Evolutionary conservation across 1,284 basidiomycete species (phyloP).

Genomic region (Marasmius oreades): DNA sequence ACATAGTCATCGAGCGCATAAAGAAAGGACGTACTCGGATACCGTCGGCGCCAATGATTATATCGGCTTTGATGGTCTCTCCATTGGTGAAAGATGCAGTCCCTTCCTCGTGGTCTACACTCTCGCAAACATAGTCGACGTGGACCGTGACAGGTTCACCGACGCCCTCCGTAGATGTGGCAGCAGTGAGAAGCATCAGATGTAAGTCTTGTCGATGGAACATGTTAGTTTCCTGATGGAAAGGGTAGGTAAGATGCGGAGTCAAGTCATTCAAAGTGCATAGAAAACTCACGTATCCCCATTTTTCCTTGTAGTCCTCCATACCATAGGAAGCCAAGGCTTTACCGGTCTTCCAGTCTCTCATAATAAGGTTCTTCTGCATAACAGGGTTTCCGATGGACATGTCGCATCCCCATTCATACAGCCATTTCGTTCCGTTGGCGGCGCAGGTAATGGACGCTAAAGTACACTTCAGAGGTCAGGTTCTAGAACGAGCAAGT

Average conservation of each 20-base stretch:
- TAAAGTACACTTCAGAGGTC: background rate
- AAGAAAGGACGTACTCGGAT: constrained; percentile 23
- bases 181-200: constrained; percentile 8
- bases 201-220: constrained; percentile 13
- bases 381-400: background rate
- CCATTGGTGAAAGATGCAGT: constrained; percentile 29
- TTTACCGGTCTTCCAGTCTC: constrained; percentile 4
- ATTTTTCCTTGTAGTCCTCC: constrained; percentile 1
- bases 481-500: background rate
- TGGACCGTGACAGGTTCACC: constrained; percentile 7
- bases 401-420: constrained; percentile 2
- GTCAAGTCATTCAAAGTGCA: background rate
- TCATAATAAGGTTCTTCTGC: background rate
- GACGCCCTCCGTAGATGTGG: constrained; percentile 9
- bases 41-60: constrained; percentile 38
- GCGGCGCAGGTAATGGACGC: constrained; percentile 2
- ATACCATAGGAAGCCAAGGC: background rate
- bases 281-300: background rate
- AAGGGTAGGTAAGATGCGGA: background rate
- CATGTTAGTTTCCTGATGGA: constrained; percentile 9
- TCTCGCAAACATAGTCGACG: constrained; percentile 17
- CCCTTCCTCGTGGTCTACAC: constrained; percentile 20
- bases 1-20: background rate
- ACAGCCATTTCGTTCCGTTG: constrained; percentile 2
- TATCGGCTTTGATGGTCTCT: constrained; percentile 26